These are phyloP conservation scores for Cymodocea nodosa DNA, from an alignment of 116 monocot genomes.

Conservation along the genomic window DNA sequence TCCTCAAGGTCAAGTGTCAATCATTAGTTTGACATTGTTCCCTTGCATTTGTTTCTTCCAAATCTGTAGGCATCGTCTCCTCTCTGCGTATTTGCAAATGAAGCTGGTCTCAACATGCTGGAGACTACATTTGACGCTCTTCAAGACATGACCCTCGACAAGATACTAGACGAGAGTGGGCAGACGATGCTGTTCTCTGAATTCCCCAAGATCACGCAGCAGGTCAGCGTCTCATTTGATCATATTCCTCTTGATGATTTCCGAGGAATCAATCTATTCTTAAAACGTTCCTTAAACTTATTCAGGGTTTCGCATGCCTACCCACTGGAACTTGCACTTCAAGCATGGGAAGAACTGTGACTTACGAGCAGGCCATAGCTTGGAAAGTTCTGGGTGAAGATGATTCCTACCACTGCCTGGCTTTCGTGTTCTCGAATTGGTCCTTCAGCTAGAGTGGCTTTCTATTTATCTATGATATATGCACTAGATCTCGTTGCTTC, in stretches of 20 bases:
- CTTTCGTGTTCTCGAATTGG: conserved; percentile 85
- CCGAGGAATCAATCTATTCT: too few relatives aligned
- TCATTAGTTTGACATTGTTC: background rate
- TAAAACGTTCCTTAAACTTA: background rate
- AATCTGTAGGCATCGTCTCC: conserved; percentile 38
- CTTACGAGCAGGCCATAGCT: conserved; percentile 67
- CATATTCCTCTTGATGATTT: too few relatives aligned
- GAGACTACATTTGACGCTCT: conserved; percentile 72
- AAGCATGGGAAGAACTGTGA: conserved; percentile 81
- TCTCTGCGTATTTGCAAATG: conserved; percentile 68
- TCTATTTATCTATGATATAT: too few relatives aligned
- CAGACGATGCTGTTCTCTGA: conserved; percentile 48
- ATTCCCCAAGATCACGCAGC: conserved; percentile 75
- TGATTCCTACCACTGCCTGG: conserved; percentile 57
- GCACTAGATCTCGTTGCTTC: too few relatives aligned
- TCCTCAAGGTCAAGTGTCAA: too few relatives aligned
- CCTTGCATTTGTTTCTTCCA: background rate
- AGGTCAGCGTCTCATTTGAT: conserved; percentile 20
- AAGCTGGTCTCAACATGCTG: conserved; percentile 96
- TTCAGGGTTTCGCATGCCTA: conserved; percentile 57
- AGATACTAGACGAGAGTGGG: conserved; percentile 62
- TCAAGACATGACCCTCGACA: conserved; percentile 71
- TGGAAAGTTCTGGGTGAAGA: conserved; percentile 82
- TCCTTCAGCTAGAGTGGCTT: conserved; percentile 41
- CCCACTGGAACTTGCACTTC: conserved; percentile 67